Evolutionary conservation across 2,329 filamentous ascomycete species (phyloP).

Genomic region (Aspergillus ochraceus): DNA sequence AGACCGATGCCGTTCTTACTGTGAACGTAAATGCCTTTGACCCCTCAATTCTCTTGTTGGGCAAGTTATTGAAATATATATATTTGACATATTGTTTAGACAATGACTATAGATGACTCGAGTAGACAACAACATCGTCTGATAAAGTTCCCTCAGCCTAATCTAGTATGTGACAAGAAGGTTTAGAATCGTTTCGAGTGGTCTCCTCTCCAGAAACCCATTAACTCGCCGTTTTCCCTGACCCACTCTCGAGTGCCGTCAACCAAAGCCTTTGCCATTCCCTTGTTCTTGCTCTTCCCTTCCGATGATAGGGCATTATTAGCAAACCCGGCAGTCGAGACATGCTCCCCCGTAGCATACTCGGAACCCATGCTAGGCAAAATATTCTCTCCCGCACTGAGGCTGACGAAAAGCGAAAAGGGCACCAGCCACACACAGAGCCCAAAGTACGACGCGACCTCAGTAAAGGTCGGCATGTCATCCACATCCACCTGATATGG

Average conservation of each 20-base stretch:
- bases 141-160: not conserved
- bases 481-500: conserved; percentile 45
- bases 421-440: conserved; percentile 96
- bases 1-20: too few relatives aligned
- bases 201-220: conserved; percentile 64
- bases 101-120: not conserved
- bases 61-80: too few relatives aligned
- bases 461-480: conserved; percentile 76
- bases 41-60: too few relatives aligned
- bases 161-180: not conserved
- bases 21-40: too few relatives aligned
- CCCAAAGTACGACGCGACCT: conserved; percentile 95
- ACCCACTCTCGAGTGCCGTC: conserved; percentile 61
- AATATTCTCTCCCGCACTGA: conserved; percentile 93
- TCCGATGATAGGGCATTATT: conserved; percentile 28
- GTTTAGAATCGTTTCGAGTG: conserved; percentile 49
- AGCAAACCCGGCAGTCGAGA: conserved; percentile 23
- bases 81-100: not conserved
- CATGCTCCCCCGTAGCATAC: conserved; percentile 58
- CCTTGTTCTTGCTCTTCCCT: conserved; percentile 52
- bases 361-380: conserved; percentile 87
- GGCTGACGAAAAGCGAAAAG: conserved; percentile 89
- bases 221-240: conserved; percentile 60
- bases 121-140: not conserved
- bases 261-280: conserved; percentile 65